A percentile compares a stretch with the other conserved stretches of the same genome.
These are phyloP conservation scores for Cystofilobasidium bisporidii DNA, from an alignment of 768 basidiomycete genomes.

Conservation along the genomic window DNA sequence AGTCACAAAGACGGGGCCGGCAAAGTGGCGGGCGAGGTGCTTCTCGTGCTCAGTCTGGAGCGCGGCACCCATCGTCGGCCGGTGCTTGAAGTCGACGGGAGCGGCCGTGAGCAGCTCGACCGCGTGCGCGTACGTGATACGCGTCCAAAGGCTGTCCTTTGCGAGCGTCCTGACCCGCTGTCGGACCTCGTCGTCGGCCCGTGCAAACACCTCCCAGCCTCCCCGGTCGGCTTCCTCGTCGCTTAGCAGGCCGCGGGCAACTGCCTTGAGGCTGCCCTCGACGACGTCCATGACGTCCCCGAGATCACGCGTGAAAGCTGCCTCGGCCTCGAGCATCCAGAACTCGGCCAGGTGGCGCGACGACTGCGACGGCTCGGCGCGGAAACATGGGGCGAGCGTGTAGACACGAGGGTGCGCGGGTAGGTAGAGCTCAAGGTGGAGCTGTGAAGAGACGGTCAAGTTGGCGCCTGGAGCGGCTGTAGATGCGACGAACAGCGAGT, in stretches of 20 bases:
- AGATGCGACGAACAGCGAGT: conserved; percentile 28
- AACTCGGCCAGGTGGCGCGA: conserved; percentile 92
- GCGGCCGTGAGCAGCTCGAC: conserved; percentile 49
- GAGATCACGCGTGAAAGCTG: conserved; percentile 52
- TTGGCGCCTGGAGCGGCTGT: conserved; percentile 38
- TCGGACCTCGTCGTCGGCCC: conserved; percentile 17
- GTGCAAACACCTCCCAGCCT: conserved; percentile 14
- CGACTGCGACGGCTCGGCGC: conserved; percentile 81
- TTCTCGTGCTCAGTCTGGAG: conserved; percentile 88
- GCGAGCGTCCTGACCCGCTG: conserved; percentile 10
- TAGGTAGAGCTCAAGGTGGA: conserved; percentile 84
- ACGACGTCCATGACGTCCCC: conserved; percentile 51
- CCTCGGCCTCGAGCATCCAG: conserved; percentile 98
- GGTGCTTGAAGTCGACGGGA: conserved; percentile 46
- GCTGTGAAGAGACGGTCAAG: conserved; percentile 89
- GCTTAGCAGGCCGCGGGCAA: conserved; percentile 33
- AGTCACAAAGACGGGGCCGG: conserved; percentile 78
- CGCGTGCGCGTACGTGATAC: conserved; percentile 72
- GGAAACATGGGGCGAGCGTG: conserved; percentile 86
- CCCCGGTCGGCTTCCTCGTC: conserved; percentile 2
- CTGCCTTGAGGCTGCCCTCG: conserved; percentile 49
- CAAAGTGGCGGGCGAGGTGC: conserved; percentile 66
- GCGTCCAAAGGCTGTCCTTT: conserved; percentile 49
- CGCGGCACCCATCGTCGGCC: conserved; percentile 57
- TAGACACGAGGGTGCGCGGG: conserved; percentile 71